These are phyloP conservation scores for Euphorbia tirucalli DNA, from an alignment of 345 rosid species.

Conservation along the genomic window DNA sequence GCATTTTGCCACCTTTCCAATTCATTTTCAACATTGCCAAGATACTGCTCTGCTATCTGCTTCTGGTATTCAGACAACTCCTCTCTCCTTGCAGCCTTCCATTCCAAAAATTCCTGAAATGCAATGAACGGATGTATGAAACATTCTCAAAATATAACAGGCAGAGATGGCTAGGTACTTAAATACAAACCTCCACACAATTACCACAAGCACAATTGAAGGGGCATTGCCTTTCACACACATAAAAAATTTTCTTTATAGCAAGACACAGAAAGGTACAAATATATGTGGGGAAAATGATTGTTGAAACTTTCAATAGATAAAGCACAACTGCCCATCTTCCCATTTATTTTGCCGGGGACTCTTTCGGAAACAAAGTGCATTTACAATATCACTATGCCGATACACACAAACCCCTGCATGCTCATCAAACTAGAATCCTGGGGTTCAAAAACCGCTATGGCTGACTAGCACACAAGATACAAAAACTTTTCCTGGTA, in stretches of 20 bases:
- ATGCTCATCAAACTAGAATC: not conserved
- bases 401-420: conserved; percentile 11
- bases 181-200: not conserved
- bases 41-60: conserved; percentile 61
- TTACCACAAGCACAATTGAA: not conserved
- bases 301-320: conserved; percentile 9
- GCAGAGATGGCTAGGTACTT: no score
- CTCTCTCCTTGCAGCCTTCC: conserved; percentile 76
- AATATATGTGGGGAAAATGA: conserved; percentile 8
- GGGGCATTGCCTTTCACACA: not conserved
- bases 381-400: conserved; percentile 8
- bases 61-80: conserved; percentile 80
- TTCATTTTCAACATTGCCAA: conserved; percentile 81
- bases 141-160: not conserved
- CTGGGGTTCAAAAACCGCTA: not conserved
- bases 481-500: not conserved
- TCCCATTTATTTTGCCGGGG: not conserved
- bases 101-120: conserved; percentile 62
- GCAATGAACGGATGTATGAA: not conserved
- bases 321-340: conserved; percentile 16
- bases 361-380: conserved; percentile 1
- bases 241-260: not conserved
- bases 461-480: not conserved
- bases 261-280: not conserved
- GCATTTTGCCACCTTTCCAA: conserved; percentile 96